Evolutionary conservation across 441 rosid genomes (phyloP).

Genomic region (Aquilaria agallochum): DNA sequence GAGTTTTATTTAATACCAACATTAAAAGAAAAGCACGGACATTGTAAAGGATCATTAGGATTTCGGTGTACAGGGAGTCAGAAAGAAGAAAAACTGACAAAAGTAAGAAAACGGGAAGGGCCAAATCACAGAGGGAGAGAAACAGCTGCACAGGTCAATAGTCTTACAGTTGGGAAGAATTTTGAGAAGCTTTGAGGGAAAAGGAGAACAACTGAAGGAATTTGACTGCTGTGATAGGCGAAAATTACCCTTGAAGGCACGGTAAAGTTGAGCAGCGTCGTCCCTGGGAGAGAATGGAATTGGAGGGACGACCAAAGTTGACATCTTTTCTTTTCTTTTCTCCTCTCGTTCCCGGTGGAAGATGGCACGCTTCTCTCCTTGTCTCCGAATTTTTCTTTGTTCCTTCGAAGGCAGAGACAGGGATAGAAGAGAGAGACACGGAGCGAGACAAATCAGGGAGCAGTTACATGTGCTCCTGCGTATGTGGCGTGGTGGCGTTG

Average conservation of each 20-base stretch:
- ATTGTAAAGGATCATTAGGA: too few relatives aligned
- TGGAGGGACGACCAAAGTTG: slow-evolving; percentile 47
- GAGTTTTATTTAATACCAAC: too few relatives aligned
- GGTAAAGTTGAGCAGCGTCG: slow-evolving; percentile 51
- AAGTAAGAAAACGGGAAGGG: not conserved
- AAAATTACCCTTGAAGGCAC: slow-evolving; percentile 56
- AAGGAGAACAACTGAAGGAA: too few relatives aligned
- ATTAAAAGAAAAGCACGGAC: too few relatives aligned
- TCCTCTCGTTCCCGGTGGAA: not conserved
- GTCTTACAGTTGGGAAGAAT: too few relatives aligned
- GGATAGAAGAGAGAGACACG: too few relatives aligned
- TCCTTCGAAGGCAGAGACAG: not conserved
- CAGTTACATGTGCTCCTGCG: too few relatives aligned
- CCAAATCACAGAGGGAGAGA: not conserved
- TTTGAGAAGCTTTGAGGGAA: too few relatives aligned
- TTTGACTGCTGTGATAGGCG: not conserved
- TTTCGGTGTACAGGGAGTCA: too few relatives aligned
- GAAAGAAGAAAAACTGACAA: not conserved
- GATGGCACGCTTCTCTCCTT: not conserved
- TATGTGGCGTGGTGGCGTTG: too few relatives aligned
- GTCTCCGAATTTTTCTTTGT: not conserved
- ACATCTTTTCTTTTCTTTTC: slow-evolving; percentile 20
- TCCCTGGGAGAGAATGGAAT: slow-evolving; percentile 42
- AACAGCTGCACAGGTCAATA: too few relatives aligned
- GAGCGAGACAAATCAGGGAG: too few relatives aligned